These are phyloP conservation scores for Talaromyces sp. DNA, from an alignment of 2,329 filamentous ascomycete species.

Conservation along the genomic window DNA sequence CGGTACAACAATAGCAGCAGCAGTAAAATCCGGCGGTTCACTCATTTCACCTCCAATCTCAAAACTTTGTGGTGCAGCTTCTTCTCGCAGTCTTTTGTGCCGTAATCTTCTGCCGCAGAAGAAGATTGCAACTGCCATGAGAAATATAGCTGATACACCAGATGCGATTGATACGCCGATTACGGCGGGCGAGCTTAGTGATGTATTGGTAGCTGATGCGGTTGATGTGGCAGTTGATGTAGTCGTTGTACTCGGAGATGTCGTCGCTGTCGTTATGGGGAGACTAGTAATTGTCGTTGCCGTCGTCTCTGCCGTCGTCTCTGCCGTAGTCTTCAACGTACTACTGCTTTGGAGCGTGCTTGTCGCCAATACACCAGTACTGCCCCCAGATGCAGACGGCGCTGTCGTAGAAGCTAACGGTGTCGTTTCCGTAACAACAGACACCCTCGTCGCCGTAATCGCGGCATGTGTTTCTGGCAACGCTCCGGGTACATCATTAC, in stretches of 20 bases:
- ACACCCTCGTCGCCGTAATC: conserved; percentile 31
- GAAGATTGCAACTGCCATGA: conserved; percentile 30
- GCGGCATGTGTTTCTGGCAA: conserved; percentile 32
- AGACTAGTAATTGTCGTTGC: background rate
- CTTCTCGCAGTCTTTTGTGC: conserved; percentile 20
- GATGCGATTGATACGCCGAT: conserved; percentile 36
- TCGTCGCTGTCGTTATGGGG: background rate
- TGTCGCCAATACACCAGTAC: background rate
- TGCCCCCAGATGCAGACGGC: background rate
- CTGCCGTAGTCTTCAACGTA: background rate
- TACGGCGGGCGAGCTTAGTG: conserved; percentile 27
- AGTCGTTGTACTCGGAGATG: background rate
- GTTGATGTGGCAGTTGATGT: background rate
- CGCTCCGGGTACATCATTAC: conserved; percentile 39
- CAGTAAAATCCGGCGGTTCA: conserved; percentile 30
- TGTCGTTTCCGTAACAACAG: conserved; percentile 11
- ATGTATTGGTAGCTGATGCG: conserved; percentile 4
- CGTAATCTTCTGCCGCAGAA: conserved; percentile 28
- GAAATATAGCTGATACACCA: conserved; percentile 31
- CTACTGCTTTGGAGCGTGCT: background rate
- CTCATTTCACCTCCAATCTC: conserved; percentile 38
- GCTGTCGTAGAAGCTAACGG: conserved; percentile 16
- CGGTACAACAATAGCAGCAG: conserved; percentile 20
- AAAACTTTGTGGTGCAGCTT: conserved; percentile 26
- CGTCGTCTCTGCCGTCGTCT: background rate